These are phyloP conservation scores for Euryodendron excelsum DNA, from an alignment of 148 eudicot genomes.

Conservation along the genomic window DNA sequence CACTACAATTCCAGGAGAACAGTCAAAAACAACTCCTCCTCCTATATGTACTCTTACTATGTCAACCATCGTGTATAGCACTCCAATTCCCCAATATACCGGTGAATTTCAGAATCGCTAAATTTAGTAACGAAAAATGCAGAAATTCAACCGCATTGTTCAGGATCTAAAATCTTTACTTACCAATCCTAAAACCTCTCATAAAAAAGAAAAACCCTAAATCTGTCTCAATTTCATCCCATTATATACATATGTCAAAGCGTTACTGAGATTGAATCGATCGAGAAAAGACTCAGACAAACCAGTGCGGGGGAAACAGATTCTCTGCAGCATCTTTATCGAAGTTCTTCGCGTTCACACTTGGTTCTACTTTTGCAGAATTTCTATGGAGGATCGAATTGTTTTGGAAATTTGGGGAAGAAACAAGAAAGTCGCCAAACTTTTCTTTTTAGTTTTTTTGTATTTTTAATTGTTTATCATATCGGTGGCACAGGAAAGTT, in stretches of 20 bases:
- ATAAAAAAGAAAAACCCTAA: background rate
- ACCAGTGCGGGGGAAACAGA: slow-evolving; percentile 13
- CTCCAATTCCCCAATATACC: background rate
- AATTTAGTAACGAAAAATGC: background rate
- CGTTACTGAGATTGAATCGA: background rate
- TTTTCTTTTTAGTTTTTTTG: background rate
- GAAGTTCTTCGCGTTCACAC: background rate
- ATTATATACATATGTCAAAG: background rate
- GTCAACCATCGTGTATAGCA: background rate
- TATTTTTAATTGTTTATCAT: background rate
- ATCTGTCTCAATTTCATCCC: background rate
- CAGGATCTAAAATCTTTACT: background rate
- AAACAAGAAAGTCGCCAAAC: background rate
- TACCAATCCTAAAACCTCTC: background rate
- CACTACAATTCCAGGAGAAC: too few relatives aligned
- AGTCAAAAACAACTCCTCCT: slow-evolving; percentile 10
- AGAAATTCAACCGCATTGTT: background rate
- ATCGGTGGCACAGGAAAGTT: background rate
- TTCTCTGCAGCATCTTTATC: slow-evolving; percentile 1
- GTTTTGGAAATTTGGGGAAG: background rate
- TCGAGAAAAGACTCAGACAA: background rate
- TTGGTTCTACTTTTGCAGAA: background rate
- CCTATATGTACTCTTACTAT: background rate
- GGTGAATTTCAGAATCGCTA: background rate
- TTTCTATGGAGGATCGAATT: background rate